These are phyloP conservation scores for Colletotrichum truncatum DNA, from an alignment of 2,329 filamentous ascomycete genomes.

Conservation along the genomic window DNA sequence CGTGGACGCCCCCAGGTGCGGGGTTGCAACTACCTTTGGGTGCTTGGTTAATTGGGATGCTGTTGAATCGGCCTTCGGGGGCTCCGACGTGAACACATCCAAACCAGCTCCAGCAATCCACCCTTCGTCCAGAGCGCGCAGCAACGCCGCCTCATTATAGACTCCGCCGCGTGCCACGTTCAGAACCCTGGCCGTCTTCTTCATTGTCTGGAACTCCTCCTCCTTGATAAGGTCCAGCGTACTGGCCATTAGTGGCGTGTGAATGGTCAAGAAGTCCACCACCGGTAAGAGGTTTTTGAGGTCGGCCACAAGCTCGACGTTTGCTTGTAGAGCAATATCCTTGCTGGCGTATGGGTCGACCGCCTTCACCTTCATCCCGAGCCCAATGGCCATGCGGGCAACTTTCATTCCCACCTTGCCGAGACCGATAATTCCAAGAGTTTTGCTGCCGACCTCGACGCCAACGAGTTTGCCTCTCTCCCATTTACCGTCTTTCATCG, in stretches of 20 bases:
- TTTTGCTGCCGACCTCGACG: slow-evolving; percentile 81
- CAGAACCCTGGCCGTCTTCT: slow-evolving; percentile 75
- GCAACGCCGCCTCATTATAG: slow-evolving; percentile 78
- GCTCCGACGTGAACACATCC: slow-evolving; percentile 83
- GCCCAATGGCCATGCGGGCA: slow-evolving; percentile 78
- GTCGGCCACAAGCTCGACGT: slow-evolving; percentile 68
- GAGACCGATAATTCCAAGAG: slow-evolving; percentile 78
- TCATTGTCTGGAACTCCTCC: slow-evolving; percentile 75
- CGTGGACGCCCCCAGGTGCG: slow-evolving; percentile 82
- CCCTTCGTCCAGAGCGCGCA: slow-evolving; percentile 74
- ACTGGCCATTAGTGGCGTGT: slow-evolving; percentile 81
- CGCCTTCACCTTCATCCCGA: slow-evolving; percentile 80
- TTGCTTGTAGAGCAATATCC: slow-evolving; percentile 74
- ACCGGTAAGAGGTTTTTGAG: slow-evolving; percentile 70
- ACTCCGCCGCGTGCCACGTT: slow-evolving; percentile 85
- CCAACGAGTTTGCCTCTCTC: slow-evolving; percentile 79
- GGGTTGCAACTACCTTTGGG: slow-evolving; percentile 78
- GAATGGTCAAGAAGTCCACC: slow-evolving; percentile 82
- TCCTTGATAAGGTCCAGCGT: slow-evolving; percentile 79
- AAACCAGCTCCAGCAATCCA: slow-evolving; percentile 81
- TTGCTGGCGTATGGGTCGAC: slow-evolving; percentile 82
- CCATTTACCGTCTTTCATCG: slow-evolving; percentile 78
- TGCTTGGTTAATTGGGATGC: slow-evolving; percentile 73
- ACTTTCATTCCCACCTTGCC: slow-evolving; percentile 88
- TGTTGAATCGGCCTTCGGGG: slow-evolving; percentile 62